Evolutionary conservation across 306 rosid genomes (phyloP).

Genomic region (Acmispon strigosus): DNA sequence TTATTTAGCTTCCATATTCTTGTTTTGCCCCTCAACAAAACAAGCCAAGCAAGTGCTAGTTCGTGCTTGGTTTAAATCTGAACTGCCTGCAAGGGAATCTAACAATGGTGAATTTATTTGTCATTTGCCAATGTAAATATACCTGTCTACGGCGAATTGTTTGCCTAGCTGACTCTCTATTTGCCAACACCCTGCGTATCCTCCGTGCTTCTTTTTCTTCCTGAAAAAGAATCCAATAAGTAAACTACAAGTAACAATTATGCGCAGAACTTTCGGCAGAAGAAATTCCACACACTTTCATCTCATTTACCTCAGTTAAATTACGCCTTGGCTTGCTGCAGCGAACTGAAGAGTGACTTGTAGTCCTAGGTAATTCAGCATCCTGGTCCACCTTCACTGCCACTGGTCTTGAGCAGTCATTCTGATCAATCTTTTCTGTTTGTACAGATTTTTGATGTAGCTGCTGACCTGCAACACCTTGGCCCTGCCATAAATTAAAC

Average conservation of each 20-base stretch:
- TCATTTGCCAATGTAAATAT: constrained; percentile 12
- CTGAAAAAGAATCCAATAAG: constrained; percentile 28
- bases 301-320: constrained; percentile 66
- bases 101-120: background rate
- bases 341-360: constrained; percentile 35
- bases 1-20: no score
- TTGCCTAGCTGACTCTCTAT: constrained; percentile 95
- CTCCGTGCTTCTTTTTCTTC: constrained; percentile 88
- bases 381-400: constrained; percentile 45
- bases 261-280: background rate
- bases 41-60: background rate
- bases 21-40: no score
- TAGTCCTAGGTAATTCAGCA: constrained; percentile 30
- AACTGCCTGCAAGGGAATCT: background rate
- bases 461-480: constrained; percentile 30
- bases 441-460: constrained; percentile 27
- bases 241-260: background rate
- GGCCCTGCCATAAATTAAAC: constrained; percentile 68
- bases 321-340: constrained; percentile 59
- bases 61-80: no score
- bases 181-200: constrained; percentile 83
- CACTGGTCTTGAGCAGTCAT: constrained; percentile 11
- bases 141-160: constrained; percentile 99
- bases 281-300: background rate
- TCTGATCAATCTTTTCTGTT: constrained; percentile 18